Percentiles rank a stretch among this genome's conserved stretches.
Conservation (phyloP, 2,329 filamentous ascomycete genomes). For the Gnomoniopsis sp. region DNA sequence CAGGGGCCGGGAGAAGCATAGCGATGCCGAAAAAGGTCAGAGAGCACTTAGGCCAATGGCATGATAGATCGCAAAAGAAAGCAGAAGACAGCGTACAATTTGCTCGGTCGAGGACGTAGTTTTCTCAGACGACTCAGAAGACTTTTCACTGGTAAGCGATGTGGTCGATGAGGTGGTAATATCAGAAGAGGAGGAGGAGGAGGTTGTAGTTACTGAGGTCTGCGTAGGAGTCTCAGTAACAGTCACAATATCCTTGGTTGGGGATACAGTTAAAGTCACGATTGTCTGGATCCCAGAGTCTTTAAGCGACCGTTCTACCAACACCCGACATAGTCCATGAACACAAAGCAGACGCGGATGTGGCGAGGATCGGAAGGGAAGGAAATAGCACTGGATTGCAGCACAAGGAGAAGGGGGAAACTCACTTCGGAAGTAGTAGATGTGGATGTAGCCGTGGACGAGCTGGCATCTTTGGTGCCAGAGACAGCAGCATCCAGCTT, state of each 20-base stretch:
- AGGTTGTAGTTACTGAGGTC: constrained; percentile 30
- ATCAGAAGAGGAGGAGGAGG: constrained; percentile 24
- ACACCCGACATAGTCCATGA: constrained; percentile 1
- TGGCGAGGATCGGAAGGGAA: not conserved
- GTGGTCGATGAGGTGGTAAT: constrained; percentile 27
- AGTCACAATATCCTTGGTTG: constrained; percentile 23
- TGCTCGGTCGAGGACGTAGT: constrained; percentile 11
- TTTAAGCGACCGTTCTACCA: constrained; percentile 15
- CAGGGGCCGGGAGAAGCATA: not conserved
- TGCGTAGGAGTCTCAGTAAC: constrained; percentile 30
- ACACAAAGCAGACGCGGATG: constrained; percentile 5
- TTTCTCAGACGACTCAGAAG: constrained; percentile 10
- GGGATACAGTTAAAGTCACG: constrained; percentile 16
- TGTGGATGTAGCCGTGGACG: constrained; percentile 17
- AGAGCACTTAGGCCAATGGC: not conserved
- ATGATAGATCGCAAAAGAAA: too few relatives aligned
- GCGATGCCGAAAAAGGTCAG: not conserved
- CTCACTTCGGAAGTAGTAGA: constrained; percentile 16
- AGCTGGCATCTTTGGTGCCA: constrained; percentile 44
- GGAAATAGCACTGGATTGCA: constrained; percentile 11
- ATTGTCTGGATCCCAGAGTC: constrained; percentile 23
- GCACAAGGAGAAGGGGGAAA: constrained; percentile 20
- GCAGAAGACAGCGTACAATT: constrained; percentile 7
- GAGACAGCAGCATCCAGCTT: constrained; percentile 47
- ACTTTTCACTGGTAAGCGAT: constrained; percentile 19